These are phyloP conservation scores for Filosporella fistucella DNA, from an alignment of 495 filamentous ascomycete species.

Conservation along the genomic window DNA sequence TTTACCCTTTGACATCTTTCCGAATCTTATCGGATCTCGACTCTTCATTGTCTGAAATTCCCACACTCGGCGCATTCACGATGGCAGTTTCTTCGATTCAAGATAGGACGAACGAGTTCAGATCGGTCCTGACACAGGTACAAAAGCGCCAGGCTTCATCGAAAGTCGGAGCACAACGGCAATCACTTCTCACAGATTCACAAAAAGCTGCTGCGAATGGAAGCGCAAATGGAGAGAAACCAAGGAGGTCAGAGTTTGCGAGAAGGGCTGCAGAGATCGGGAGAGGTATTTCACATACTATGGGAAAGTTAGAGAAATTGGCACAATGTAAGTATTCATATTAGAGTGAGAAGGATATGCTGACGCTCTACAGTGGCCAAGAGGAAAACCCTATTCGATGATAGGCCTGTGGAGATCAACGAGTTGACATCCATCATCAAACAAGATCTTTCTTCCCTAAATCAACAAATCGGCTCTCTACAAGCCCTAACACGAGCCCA, in stretches of 20 bases:
- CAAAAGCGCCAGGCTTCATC: conserved; percentile 66
- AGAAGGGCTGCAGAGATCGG: conserved; percentile 86
- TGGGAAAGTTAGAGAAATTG: conserved; percentile 88
- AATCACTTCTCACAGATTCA: conserved; percentile 71
- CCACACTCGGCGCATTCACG: too few species aligned
- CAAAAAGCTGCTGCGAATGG: conserved; percentile 69
- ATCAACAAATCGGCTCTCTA: conserved; percentile 76
- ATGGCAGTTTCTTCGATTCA: conserved; percentile 74
- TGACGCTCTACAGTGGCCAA: conserved; percentile 64
- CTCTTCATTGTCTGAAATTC: too few species aligned
- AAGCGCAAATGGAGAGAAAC: conserved; percentile 37
- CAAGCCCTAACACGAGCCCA: conserved; percentile 68
- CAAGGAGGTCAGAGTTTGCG: conserved; percentile 72
- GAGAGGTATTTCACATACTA: conserved; percentile 83
- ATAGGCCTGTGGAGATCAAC: conserved; percentile 92
- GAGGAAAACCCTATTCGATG: conserved; percentile 95
- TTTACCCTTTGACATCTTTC: too few species aligned
- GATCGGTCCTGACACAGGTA: conserved; percentile 77
- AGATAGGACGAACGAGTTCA: conserved; percentile 94
- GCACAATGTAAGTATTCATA: conserved; percentile 63
- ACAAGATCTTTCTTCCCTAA: conserved; percentile 88
- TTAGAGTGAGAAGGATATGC: not conserved
- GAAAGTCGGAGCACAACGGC: conserved; percentile 71
- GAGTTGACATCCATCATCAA: conserved; percentile 96
- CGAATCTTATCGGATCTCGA: too few species aligned